Evolutionary conservation across 495 filamentous ascomycete species (phyloP).

Genomic region (Podospora comata): DNA sequence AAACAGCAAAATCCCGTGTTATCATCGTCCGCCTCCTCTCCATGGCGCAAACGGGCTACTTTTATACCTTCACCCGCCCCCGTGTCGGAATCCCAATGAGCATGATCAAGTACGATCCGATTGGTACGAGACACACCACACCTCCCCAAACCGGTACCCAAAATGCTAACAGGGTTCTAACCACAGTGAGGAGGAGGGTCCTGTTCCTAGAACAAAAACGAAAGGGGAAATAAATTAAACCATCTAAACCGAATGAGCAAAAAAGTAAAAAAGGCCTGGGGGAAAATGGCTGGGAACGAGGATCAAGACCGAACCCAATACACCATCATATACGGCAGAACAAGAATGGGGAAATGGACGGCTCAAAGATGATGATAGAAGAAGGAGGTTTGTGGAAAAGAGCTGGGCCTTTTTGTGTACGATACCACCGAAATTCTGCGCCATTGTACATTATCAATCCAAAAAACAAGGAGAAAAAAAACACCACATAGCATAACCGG

Average conservation of each 20-base stretch:
- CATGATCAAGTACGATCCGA: constrained; percentile 99
- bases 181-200: constrained; percentile 78
- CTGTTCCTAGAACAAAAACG: constrained; percentile 90
- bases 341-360: neutral
- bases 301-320: neutral
- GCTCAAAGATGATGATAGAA: neutral
- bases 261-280: too few species aligned
- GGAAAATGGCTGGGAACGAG: neutral
- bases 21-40: constrained; percentile 91
- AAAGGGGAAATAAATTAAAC: constrained; percentile 32
- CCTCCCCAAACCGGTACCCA: neutral
- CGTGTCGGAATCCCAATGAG: constrained; percentile 78
- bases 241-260: too few species aligned
- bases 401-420: constrained; percentile 17
- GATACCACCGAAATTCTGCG: constrained; percentile 16
- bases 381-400: neutral
- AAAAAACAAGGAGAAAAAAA: neutral
- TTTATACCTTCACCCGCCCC: constrained; percentile 81
- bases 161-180: neutral
- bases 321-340: too few species aligned
- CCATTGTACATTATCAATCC: constrained; percentile 19
- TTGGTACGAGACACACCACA: constrained; percentile 60
- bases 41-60: constrained; percentile 98
- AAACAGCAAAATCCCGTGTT: constrained; percentile 82
- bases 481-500: constrained; percentile 14